Percentiles rank a stretch among this genome's conserved stretches.
phyloP scores from a whole-genome alignment of 331 rosid species.

The Acacia pycnantha region DNA sequence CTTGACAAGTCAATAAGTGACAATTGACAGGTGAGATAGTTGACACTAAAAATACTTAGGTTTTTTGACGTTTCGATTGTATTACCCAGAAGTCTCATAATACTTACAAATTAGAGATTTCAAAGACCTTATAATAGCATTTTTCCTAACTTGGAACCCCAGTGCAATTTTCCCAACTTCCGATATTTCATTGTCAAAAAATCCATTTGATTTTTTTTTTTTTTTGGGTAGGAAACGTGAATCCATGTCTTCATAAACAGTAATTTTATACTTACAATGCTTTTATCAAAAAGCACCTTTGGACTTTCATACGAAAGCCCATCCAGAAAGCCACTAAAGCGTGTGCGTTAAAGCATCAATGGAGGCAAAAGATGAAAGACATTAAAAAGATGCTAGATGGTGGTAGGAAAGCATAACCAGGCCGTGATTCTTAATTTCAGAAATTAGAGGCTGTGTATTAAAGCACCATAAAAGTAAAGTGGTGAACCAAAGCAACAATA shows the following conservation, averaged over 20 bases:
- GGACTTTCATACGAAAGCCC: neutral
- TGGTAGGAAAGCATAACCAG: neutral
- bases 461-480: slow-evolving; percentile 8
- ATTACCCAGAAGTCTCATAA: too few species aligned
- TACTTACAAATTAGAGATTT: too few species aligned
- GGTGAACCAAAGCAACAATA: slow-evolving; percentile 27
- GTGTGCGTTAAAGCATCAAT: neutral
- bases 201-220: too few species aligned
- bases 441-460: slow-evolving; percentile 12
- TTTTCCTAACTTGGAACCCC: too few species aligned
- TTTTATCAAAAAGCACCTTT: neutral
- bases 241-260: neutral
- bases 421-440: neutral
- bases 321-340: neutral
- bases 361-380: neutral
- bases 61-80: too few species aligned
- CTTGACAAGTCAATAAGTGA: too few species aligned
- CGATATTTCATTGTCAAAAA: neutral
- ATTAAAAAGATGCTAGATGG: neutral
- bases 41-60: too few species aligned
- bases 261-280: neutral
- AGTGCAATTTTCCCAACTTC: neutral
- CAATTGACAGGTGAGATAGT: too few species aligned
- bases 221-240: neutral
- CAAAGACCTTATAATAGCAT: too few species aligned